Evolutionary conservation across 352 stramenopile genomes (phyloP).

Genomic region (Halophytophthora polymorphica): DNA sequence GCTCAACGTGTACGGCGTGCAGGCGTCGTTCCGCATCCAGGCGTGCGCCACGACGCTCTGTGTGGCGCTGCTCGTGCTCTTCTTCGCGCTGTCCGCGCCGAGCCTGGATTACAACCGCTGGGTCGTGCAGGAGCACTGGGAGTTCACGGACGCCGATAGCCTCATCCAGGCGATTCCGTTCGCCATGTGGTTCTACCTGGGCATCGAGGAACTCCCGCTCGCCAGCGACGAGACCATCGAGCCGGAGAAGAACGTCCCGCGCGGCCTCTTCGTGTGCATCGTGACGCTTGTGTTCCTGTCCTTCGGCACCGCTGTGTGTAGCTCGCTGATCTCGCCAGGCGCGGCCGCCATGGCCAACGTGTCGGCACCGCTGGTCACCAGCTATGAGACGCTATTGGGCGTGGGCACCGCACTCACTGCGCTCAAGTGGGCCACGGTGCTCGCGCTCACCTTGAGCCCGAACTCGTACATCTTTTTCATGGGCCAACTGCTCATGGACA

Average conservation of each 20-base stretch:
- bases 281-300: constrained; percentile 35
- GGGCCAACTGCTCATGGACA: constrained; percentile 42
- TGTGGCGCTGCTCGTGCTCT: constrained; percentile 37
- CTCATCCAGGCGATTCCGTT: constrained; percentile 47
- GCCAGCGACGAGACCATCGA: constrained; percentile 59
- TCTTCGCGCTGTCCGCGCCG: constrained; percentile 40
- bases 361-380: constrained; percentile 33
- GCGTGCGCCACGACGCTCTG: constrained; percentile 41
- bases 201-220: constrained; percentile 55
- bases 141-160: constrained; percentile 28
- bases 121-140: constrained; percentile 33
- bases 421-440: constrained; percentile 48
- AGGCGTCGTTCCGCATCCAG: constrained; percentile 47
- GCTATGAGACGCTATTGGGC: constrained; percentile 54
- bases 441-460: constrained; percentile 42
- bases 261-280: constrained; percentile 44
- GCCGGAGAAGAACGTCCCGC: constrained; percentile 45
- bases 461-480: constrained; percentile 66
- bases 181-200: constrained; percentile 55
- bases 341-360: constrained; percentile 25
- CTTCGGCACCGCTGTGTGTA: constrained; percentile 50
- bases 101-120: constrained; percentile 42
- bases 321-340: constrained; percentile 43
- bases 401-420: constrained; percentile 38
- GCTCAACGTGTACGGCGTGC: constrained; percentile 49